Percentiles rank a stretch among this genome's conserved stretches.
Evolutionary conservation across 805 yeast species (phyloP).

Genomic region (Ogataea populi-albae): DNA sequence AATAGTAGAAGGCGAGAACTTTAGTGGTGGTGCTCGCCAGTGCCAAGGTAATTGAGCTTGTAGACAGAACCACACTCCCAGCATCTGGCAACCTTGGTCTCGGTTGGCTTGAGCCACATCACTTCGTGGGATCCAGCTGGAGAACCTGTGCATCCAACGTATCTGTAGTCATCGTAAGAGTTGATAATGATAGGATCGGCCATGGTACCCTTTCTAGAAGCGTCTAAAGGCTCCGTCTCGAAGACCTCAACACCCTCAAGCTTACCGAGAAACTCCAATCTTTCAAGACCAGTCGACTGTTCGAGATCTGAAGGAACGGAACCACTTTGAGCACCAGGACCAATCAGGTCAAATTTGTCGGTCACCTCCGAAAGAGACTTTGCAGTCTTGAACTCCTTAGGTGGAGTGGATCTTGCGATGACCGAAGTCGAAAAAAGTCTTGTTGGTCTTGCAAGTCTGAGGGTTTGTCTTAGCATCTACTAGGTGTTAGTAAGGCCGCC

Average conservation of each 20-base stretch:
- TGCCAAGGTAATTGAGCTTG: slow-evolving; percentile 84
- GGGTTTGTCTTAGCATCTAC: slow-evolving; percentile 36
- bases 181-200: slow-evolving; percentile 86
- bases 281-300: slow-evolving; percentile 97
- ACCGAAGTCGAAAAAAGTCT: slow-evolving; percentile 35
- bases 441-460: slow-evolving; percentile 34
- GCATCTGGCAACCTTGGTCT: slow-evolving; percentile 84
- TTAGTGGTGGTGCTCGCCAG: slow-evolving; percentile 60
- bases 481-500: background rate
- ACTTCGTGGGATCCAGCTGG: slow-evolving; percentile 91
- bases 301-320: slow-evolving; percentile 90
- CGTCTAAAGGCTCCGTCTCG: slow-evolving; percentile 83
- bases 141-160: slow-evolving; percentile 95
- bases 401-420: slow-evolving; percentile 26
- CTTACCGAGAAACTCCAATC: slow-evolving; percentile 91
- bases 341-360: slow-evolving; percentile 74
- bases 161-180: slow-evolving; percentile 88
- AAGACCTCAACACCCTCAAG: slow-evolving; percentile 93
- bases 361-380: slow-evolving; percentile 69
- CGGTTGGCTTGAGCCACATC: slow-evolving; percentile 89
- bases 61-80: slow-evolving; percentile 99
- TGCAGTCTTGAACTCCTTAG: slow-evolving; percentile 59
- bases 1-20: no score
- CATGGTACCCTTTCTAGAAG: slow-evolving; percentile 88
- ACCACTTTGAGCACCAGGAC: slow-evolving; percentile 84